A percentile compares a stretch with the other conserved stretches of the same genome.
Evolutionary conservation across 73 alveolate genomes (phyloP).

Genomic region (Paramecium primaurelia): DNA sequence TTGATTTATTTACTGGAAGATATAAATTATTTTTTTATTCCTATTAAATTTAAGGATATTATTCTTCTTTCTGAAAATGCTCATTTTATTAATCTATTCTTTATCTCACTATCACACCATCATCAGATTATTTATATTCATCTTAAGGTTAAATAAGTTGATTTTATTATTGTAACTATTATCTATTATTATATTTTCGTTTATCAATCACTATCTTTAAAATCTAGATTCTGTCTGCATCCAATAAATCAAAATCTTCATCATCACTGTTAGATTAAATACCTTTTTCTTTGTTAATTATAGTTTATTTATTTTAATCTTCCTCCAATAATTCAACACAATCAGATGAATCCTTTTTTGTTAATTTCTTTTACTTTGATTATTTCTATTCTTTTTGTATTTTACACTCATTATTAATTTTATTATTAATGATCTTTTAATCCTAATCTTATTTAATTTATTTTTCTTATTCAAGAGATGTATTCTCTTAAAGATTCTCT

Average conservation of each 20-base stretch:
- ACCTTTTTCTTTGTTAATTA: not conserved
- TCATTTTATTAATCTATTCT: not conserved
- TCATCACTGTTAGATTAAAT: not conserved
- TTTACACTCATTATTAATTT: not conserved
- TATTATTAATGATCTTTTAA: not conserved
- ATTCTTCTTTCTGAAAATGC: not conserved
- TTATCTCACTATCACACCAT: not conserved
- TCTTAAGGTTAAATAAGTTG: not conserved
- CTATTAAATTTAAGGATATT: not conserved
- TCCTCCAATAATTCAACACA: not conserved
- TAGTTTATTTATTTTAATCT: not conserved
- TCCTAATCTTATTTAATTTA: not conserved
- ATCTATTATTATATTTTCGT: not conserved
- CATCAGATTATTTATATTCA: not conserved
- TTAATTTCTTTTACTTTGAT: not conserved
- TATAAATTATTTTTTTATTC: not conserved
- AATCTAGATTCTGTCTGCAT: not conserved
- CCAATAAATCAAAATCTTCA: not conserved
- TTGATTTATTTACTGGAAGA: not conserved
- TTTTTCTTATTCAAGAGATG: not conserved
- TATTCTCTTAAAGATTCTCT: not conserved
- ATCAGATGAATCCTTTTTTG: not conserved
- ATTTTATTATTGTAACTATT: not conserved
- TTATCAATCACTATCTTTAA: not conserved
- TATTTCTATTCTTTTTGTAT: not conserved